Base-by-base conservation (phyloP, 2,329 filamentous ascomycete species). In the Chrysosporium queenslandicum region DNA sequence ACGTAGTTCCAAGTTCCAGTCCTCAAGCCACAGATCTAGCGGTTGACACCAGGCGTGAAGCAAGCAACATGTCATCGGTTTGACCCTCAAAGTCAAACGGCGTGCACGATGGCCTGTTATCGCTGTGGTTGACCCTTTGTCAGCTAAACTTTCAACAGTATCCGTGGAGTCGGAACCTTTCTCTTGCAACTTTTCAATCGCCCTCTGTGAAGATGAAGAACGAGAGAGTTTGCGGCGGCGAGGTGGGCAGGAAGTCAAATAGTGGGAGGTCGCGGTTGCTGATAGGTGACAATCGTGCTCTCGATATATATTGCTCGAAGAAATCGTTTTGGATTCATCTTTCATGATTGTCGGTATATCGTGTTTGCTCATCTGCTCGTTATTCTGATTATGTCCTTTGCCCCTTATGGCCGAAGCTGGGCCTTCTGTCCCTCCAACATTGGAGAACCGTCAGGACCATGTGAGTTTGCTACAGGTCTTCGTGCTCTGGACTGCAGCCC, bases 201-300 rank as follows among this genome's bases (percentile, higher is more conserved):
- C 40, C 8, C 29, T 14, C 16, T 32, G 18, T 21, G 7, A 51
- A 12, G 40, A 25, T 43, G n/a, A 45, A 45, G 16, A 20, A 20
- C 9, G 14, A 36, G 32, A 51, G 41, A 45, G 49, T 45, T 51
- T 45, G 4, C 3, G 29, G 49, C n/a, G 49, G 39, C 29, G 20
- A 43, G 11, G 20, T 27, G 40, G 12, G 40, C 29, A 37, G n/a
- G 25, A 27, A 25, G 21, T 18, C 16, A 43, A 29, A 8, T 14
- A 43, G 1, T 16, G 23, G 11, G 37, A 5, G 37, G 23, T 40
- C 12, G 21, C 21, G 2, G 23, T n/a, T 27, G 3, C 21, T n/a
- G 12, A 3, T 8, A 25, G 18, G 32, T 45, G 42, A 27, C 42
- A 18, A 20, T 27, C 27, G 20, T 32, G 25, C 42, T 30, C n/a